These are phyloP conservation scores for Cryoendolithus antarcticus DNA, from an alignment of 2,329 filamentous ascomycete genomes.

Conservation along the genomic window DNA sequence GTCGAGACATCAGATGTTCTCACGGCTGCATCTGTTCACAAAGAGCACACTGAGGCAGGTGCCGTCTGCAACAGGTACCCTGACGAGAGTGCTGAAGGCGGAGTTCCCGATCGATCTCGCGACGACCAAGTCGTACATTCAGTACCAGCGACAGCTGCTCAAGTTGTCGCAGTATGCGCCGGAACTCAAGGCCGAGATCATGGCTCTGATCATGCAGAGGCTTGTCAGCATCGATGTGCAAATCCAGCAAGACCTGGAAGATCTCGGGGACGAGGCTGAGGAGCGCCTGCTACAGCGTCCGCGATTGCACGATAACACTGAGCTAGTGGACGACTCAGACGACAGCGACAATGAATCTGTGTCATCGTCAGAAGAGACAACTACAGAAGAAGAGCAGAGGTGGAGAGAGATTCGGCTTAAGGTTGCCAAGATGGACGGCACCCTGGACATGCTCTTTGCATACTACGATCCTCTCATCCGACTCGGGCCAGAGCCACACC, in stretches of 20 bases:
- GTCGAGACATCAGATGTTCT: conserved; percentile 51
- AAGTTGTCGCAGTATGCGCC: conserved; percentile 65
- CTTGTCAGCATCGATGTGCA: conserved; percentile 91
- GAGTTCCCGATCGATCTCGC: conserved; percentile 41
- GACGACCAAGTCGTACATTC: conserved; percentile 63
- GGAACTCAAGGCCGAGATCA: conserved; percentile 64
- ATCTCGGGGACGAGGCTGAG: conserved; percentile 78
- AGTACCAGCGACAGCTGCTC: conserved; percentile 76
- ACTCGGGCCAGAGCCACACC: conserved; percentile 53
- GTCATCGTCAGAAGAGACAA: conserved; percentile 47
- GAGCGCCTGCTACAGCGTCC: conserved; percentile 53
- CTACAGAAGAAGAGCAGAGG: conserved; percentile 44
- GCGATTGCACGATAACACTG: conserved; percentile 38
- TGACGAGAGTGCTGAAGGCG: conserved; percentile 40
- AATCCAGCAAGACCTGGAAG: conserved; percentile 85
- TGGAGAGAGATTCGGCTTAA: conserved; percentile 66
- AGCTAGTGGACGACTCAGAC: conserved; percentile 36
- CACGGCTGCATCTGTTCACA: conserved; percentile 63
- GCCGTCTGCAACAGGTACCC: conserved; percentile 60
- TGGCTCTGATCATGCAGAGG: conserved; percentile 71
- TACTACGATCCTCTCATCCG: conserved; percentile 66
- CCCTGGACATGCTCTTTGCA: conserved; percentile 77
- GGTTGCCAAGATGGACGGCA: conserved; percentile 80
- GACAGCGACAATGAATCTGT: conserved; percentile 60
- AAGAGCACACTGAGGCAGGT: conserved; percentile 68